phyloP scores from a whole-genome alignment of 2,329 filamentous ascomycete species.

The Ophiostoma quercus region DNA sequence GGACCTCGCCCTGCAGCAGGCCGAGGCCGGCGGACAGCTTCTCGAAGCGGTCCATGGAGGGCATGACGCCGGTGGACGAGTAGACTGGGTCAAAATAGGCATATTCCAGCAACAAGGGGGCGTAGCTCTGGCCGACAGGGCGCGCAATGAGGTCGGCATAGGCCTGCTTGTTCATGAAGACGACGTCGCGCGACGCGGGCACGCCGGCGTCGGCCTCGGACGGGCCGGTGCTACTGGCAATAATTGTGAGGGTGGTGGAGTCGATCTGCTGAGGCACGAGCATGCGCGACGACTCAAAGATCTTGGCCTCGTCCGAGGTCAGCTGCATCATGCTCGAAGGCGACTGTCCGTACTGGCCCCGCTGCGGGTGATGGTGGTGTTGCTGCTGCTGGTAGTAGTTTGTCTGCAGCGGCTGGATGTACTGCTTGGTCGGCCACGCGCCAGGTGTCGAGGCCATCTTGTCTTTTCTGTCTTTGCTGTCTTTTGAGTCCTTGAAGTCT shows the following conservation, averaged over 20 bases:
- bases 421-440: conserved; percentile 21
- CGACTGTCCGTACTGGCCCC: conserved; percentile 25
- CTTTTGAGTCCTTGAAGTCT: background rate
- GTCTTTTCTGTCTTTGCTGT: conserved; percentile 23
- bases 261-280: conserved; percentile 58
- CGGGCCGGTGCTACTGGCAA: conserved; percentile 34
- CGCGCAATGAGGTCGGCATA: conserved; percentile 46
- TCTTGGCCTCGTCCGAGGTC: conserved; percentile 39
- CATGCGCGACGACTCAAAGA: conserved; percentile 57
- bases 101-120: conserved; percentile 65
- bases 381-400: conserved; percentile 19
- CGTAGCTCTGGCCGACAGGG: conserved; percentile 41
- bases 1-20: conserved; percentile 41
- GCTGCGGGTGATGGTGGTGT: background rate
- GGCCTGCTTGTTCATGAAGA: conserved; percentile 48
- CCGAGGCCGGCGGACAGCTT: conserved; percentile 54
- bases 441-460: conserved; percentile 1
- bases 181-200: conserved; percentile 40
- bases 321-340: conserved; percentile 30
- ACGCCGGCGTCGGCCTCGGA: conserved; percentile 34
- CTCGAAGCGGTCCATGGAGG: conserved; percentile 60
- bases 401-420: conserved; percentile 5
- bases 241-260: conserved; percentile 46
- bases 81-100: conserved; percentile 60
- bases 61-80: conserved; percentile 57